Evolutionary conservation across 345 rosid species (phyloP).

Genomic region (Zanthoxylum bungeanum): DNA sequence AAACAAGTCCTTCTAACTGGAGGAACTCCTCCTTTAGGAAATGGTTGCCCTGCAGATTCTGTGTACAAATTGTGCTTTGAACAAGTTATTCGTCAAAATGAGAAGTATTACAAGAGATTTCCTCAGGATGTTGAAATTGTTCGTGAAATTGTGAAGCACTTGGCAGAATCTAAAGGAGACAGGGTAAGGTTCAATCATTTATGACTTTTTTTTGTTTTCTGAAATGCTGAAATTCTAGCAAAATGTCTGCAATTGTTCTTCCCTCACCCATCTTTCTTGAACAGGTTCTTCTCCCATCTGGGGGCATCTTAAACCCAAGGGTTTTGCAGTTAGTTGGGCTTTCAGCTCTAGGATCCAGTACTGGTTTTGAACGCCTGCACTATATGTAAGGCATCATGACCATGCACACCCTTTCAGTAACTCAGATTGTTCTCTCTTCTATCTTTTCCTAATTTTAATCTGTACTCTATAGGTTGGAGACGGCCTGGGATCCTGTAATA

Average conservation of each 20-base stretch:
- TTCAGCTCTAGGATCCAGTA: conserved; percentile 73
- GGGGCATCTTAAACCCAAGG: conserved; percentile 75
- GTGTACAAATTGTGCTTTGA: conserved; percentile 58
- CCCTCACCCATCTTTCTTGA: not conserved
- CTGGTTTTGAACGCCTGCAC: conserved; percentile 91
- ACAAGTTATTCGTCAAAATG: conserved; percentile 64
- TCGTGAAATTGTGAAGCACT: conserved; percentile 53
- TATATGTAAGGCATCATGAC: conserved; percentile 56
- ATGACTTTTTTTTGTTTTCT: not conserved
- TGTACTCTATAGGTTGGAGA: conserved; percentile 64
- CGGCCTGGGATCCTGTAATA: conserved; percentile 86
- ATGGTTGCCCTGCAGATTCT: conserved; percentile 67
- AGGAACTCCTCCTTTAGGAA: conserved; percentile 81
- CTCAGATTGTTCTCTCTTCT: not conserved
- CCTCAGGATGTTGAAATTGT: conserved; percentile 76
- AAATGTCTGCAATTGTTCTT: not conserved
- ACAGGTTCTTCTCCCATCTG: conserved; percentile 90
- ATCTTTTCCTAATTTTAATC: not conserved
- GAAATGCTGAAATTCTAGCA: not conserved
- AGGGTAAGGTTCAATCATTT: conserved; percentile 50
- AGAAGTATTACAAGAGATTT: conserved; percentile 86
- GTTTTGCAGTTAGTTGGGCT: conserved; percentile 87
- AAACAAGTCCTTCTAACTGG: conserved; percentile 89
- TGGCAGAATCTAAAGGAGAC: conserved; percentile 79
- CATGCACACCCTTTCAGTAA: not conserved